phyloP scores from a whole-genome alignment of 2,329 filamentous ascomycete genomes.

The Alternaria longipes region DNA sequence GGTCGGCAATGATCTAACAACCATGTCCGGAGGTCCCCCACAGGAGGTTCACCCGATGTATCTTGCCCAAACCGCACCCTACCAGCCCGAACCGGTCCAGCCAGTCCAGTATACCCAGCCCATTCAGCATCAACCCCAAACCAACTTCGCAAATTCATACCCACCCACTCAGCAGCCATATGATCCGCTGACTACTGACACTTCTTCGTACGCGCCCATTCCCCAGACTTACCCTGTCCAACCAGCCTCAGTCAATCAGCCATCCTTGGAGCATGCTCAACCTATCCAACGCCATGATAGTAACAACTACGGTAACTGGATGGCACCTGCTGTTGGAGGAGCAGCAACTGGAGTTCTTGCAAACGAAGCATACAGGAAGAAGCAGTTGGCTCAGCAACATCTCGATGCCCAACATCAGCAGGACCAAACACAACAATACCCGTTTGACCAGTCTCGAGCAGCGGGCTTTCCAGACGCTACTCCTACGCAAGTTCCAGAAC shows the following conservation, averaged over 20 bases:
- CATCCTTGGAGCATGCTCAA: constrained; percentile 11
- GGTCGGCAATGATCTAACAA: constrained; percentile 67
- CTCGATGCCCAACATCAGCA: constrained; percentile 38
- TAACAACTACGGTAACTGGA: constrained; percentile 63
- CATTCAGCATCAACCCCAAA: constrained; percentile 24
- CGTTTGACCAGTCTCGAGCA: constrained; percentile 8
- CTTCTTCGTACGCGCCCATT: constrained; percentile 5
- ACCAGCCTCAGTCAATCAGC: neutral
- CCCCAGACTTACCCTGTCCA: constrained; percentile 10
- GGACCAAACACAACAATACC: constrained; percentile 22
- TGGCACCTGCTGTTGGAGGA: constrained; percentile 60
- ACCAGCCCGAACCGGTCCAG: constrained; percentile 30
- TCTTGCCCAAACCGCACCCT: constrained; percentile 25
- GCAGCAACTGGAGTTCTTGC: constrained; percentile 54
- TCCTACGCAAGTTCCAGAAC: constrained; percentile 22
- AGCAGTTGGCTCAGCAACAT: constrained; percentile 39
- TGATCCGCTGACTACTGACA: constrained; percentile 2
- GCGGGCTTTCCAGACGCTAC: constrained; percentile 6
- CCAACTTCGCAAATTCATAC: constrained; percentile 29
- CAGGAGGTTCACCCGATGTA: constrained; percentile 49
- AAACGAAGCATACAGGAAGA: constrained; percentile 43
- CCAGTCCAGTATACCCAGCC: constrained; percentile 12
- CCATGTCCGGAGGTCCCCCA: constrained; percentile 64
- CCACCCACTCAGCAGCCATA: constrained; percentile 25
- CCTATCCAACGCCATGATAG: constrained; percentile 48